These are phyloP conservation scores for Calamus simplicifolius DNA, from an alignment of 176 grass and related monocot species.

Conservation along the genomic window DNA sequence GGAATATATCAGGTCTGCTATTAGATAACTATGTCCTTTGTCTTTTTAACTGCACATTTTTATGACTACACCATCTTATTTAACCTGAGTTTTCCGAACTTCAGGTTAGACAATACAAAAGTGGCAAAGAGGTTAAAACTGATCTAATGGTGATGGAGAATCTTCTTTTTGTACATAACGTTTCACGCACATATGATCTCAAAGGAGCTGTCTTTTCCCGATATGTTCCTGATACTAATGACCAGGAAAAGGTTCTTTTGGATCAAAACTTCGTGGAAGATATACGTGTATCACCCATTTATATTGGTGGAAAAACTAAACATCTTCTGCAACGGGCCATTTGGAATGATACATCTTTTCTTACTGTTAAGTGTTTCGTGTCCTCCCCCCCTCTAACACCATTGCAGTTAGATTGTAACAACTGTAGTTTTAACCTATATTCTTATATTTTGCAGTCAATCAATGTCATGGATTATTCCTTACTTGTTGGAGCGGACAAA, in stretches of 20 bases:
- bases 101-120: slow-evolving; percentile 68
- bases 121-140: slow-evolving; percentile 77
- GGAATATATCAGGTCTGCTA: slow-evolving; percentile 87
- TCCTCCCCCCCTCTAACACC: neutral
- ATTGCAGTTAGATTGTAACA: neutral
- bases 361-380: neutral
- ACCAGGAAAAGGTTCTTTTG: slow-evolving; percentile 57
- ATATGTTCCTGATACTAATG: slow-evolving; percentile 35
- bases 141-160: slow-evolving; percentile 99
- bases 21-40: neutral
- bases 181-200: slow-evolving; percentile 85
- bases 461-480: slow-evolving; percentile 96
- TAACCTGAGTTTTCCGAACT: neutral
- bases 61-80: too few relatives aligned
- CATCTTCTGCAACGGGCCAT: too few relatives aligned
- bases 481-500: slow-evolving; percentile 85
- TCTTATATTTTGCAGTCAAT: slow-evolving; percentile 56
- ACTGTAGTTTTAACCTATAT: neutral
- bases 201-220: slow-evolving; percentile 70
- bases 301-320: slow-evolving; percentile 52
- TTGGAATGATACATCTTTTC: too few relatives aligned
- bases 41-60: neutral
- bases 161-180: slow-evolving; percentile 71
- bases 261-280: slow-evolving; percentile 95
- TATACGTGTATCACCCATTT: slow-evolving; percentile 74